These are phyloP conservation scores for Sporisorium reilianum DNA, from an alignment of 1,284 basidiomycete species.

Conservation along the genomic window DNA sequence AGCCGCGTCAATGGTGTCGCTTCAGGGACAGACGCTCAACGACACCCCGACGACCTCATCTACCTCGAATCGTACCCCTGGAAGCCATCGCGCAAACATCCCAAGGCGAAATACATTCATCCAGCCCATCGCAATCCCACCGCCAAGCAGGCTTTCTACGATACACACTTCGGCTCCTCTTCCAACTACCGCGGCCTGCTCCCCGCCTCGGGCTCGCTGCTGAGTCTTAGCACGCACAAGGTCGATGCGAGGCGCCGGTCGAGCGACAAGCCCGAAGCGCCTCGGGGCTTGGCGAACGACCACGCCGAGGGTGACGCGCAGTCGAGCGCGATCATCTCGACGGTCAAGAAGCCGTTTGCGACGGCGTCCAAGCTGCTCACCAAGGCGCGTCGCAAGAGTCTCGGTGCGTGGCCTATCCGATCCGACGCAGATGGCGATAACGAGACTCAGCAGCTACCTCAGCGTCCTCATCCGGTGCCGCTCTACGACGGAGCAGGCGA, in stretches of 20 bases:
- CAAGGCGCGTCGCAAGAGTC: constrained; percentile 30
- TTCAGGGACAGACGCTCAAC: not conserved
- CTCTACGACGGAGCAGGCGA: constrained; percentile 16
- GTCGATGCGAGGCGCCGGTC: constrained; percentile 12
- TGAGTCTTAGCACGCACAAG: constrained; percentile 8
- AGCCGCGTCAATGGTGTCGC: too few relatives aligned
- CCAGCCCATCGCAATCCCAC: constrained; percentile 57
- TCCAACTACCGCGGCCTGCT: constrained; percentile 44
- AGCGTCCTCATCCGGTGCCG: constrained; percentile 27
- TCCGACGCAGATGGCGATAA: not conserved
- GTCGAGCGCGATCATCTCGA: constrained; percentile 11
- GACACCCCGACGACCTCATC: constrained; percentile 42
- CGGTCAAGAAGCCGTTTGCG: constrained; percentile 33
- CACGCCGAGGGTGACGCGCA: constrained; percentile 4
- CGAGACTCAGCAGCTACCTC: not conserved
- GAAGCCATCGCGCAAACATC: constrained; percentile 29
- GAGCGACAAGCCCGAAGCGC: constrained; percentile 6
- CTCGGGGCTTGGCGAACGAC: not conserved
- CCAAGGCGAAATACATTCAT: constrained; percentile 29
- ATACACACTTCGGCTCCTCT: constrained; percentile 55
- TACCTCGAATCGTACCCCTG: constrained; percentile 39
- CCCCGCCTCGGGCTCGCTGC: constrained; percentile 22
- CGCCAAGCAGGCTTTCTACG: constrained; percentile 60
- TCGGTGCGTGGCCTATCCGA: not conserved
- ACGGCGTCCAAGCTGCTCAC: constrained; percentile 27